Evolutionary conservation across 2,329 filamentous ascomycete species (phyloP), one percentile per base, ranked within the genome.

Genomic region (Fusarium staphyleae): DNA sequence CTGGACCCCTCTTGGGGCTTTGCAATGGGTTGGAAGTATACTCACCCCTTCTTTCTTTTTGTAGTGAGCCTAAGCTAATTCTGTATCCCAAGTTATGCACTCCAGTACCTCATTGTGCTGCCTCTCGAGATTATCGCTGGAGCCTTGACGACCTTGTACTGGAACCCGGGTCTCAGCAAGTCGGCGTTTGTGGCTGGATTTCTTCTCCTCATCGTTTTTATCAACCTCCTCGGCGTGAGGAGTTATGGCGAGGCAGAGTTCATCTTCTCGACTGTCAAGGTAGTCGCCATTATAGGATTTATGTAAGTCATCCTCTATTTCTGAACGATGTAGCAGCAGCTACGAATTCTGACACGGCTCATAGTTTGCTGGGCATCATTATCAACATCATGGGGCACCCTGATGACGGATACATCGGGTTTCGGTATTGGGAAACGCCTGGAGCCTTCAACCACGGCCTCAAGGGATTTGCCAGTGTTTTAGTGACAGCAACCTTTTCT

Each of bases 1-100:
- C 75, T 98, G n/a, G 92, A 97, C 70, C 93, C 93, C 1, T 92
- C 92, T 1, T 96, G 91, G 91, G 92, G 91, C 0, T 96, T 96
- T 70, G 90, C 91, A 22, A 96, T 96, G 90, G 92, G 91, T 9
- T 96, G 91, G 91, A 96, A 96, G 81, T 90, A 70, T 72, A 83
- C 80, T 11, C 13, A 32, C 11, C 34, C 8, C 18, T n/a, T 8
- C 40, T 50, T 10, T 18, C 15, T 10, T 11, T 13, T 1, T 15
- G 19, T 16, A 22, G 10, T 16, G 12, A 16, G 10, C 11, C 12
- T 5, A 11, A n/a, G 9, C 28, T 30, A 30, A 30, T 9, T 30
- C 28, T 13, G 5, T n/a, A 13, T 15, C n/a, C 2, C 3, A 66
- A 90, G 87, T 67, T 96, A 96, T 70, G 90, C 89, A 5, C 72